Evolutionary conservation across 371 early-diverging fungal species (phyloP).

Genomic region (Astathelohania contejeani): DNA sequence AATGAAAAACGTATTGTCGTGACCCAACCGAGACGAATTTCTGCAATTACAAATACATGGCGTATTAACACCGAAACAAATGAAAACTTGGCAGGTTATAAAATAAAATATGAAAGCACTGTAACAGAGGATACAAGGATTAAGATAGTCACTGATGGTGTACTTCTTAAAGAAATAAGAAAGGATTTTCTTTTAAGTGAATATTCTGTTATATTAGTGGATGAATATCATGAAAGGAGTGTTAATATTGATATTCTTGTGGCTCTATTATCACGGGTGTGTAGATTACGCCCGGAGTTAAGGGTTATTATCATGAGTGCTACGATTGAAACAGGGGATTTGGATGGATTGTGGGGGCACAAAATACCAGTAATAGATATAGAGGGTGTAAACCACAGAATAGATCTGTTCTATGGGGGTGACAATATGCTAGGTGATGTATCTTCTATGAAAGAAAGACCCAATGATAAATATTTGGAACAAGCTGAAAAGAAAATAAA

Average conservation of each 20-base stretch:
- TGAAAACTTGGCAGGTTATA: slow-evolving; percentile 56
- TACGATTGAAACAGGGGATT: slow-evolving; percentile 71
- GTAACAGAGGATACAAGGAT: slow-evolving; percentile 61
- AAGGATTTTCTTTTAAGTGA: slow-evolving; percentile 65
- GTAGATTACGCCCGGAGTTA: slow-evolving; percentile 37
- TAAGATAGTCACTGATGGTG: slow-evolving; percentile 97
- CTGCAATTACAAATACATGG: slow-evolving; percentile 82
- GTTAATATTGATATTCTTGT: slow-evolving; percentile 88
- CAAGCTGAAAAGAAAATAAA: slow-evolving; percentile 51
- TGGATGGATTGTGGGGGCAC: too few species aligned
- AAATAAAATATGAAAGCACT: slow-evolving; percentile 77
- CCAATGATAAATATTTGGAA: slow-evolving; percentile 53
- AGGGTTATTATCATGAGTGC: slow-evolving; percentile 89
- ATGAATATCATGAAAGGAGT: slow-evolving; percentile 96
- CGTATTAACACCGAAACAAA: slow-evolving; percentile 78
- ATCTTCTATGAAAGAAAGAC: slow-evolving; percentile 37
- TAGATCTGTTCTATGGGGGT: slow-evolving; percentile 6
- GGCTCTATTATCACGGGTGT: slow-evolving; percentile 61
- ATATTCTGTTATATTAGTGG: slow-evolving; percentile 82
- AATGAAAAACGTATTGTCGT: slow-evolving; percentile 73
- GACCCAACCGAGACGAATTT: slow-evolving; percentile 96
- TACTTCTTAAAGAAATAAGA: slow-evolving; percentile 66
- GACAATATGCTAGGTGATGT: slow-evolving; percentile 26
- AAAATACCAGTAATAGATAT: slow-evolving; percentile 30
- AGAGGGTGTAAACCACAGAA: slow-evolving; percentile 21